Base-by-base conservation (phyloP, 805 yeast genomes). In the Candida ascalaphidarum region DNA sequence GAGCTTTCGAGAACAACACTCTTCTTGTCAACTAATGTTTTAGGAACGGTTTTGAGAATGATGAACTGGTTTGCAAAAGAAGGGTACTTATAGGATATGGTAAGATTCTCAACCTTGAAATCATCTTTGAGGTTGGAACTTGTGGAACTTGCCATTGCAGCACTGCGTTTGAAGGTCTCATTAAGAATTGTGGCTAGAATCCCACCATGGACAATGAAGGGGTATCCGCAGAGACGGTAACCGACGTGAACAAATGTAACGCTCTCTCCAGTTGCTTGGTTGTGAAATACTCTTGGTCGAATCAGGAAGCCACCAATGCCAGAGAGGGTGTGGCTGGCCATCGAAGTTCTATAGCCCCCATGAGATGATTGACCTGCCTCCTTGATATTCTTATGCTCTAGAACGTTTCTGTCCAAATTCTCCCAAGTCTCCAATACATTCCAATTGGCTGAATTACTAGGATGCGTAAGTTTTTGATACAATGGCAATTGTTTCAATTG, bases 191-290 rank as follows among this genome's bases (percentile, higher is more conserved):
- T 77, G 7, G 88, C 94, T 17, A 86, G 49, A 17, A 88, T 71
- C 0, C 96, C 96, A 3, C 96, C 96, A 48, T 86, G 96, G 3
- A 84, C 69, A 12, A 88, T 55, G 41, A 83, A 78, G 2, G 96
- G 96, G 48, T 80, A 86, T 1, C 96, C 96, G 23, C 89, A 77
- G 13, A 86, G 52, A 35, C 69, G 70, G 45, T 78, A 74, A 0
- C 96, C 96, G 29, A 81, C 65, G 47, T 84, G 94, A 15, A 83
- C 62, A 5, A 85, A 65, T 0, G 84, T 69, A 2, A 81, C 65
- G 0, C 79, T 68, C 39, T 81, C 81, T 29, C 67, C 64, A 1
- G 71, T 68, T 10, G 58, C 50, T 2, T 66, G 58, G 34, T 79
- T 72, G 37, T 71, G 71, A 42, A 80, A 82, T 10, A 81, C 65